Percentiles rank a stretch among this genome's conserved stretches.
These are phyloP conservation scores for Candida tallmaniae DNA, from an alignment of 805 yeast genomes.

Conservation along the genomic window DNA sequence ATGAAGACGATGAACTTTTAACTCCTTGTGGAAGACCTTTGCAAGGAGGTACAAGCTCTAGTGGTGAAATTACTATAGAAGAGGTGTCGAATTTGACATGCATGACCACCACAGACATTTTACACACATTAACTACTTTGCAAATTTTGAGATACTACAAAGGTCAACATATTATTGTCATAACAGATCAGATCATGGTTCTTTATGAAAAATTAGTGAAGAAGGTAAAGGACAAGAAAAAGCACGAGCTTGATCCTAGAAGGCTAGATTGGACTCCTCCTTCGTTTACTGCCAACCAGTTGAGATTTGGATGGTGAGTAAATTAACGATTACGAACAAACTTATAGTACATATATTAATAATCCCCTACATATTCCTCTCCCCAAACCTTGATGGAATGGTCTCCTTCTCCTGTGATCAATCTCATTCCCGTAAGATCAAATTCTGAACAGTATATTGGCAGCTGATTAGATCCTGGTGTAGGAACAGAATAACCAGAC, in stretches of 20 bases:
- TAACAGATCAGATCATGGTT: slow-evolving; percentile 77
- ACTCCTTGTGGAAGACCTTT: slow-evolving; percentile 17
- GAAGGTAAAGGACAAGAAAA: slow-evolving; percentile 58
- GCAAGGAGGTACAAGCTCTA: slow-evolving; percentile 2
- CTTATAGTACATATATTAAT: slow-evolving; percentile 1
- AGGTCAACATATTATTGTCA: slow-evolving; percentile 87
- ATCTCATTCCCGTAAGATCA: slow-evolving; percentile 74
- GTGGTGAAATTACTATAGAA: slow-evolving; percentile 71
- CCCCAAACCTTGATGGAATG: slow-evolving; percentile 77
- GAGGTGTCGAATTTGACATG: slow-evolving; percentile 83
- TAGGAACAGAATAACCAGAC: slow-evolving; percentile 44
- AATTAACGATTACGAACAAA: slow-evolving; percentile 6
- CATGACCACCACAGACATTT: slow-evolving; percentile 94
- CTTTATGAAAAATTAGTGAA: slow-evolving; percentile 62
- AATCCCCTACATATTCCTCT: slow-evolving; percentile 8
- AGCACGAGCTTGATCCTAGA: slow-evolving; percentile 69
- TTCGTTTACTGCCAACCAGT: slow-evolving; percentile 89
- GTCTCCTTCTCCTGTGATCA: slow-evolving; percentile 88
- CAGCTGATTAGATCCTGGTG: slow-evolving; percentile 68
- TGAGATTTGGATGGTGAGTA: slow-evolving; percentile 86
- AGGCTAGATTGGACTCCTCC: slow-evolving; percentile 92
- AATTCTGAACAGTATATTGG: slow-evolving; percentile 70
- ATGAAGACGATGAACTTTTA: slow-evolving; percentile 25
- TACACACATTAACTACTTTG: slow-evolving; percentile 88
- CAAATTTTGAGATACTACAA: slow-evolving; percentile 88